Evolutionary conservation across 2,329 filamentous ascomycete genomes (phyloP), one percentile per base, ranked within the genome.

Genomic region (Paracoccidioides lutzii): DNA sequence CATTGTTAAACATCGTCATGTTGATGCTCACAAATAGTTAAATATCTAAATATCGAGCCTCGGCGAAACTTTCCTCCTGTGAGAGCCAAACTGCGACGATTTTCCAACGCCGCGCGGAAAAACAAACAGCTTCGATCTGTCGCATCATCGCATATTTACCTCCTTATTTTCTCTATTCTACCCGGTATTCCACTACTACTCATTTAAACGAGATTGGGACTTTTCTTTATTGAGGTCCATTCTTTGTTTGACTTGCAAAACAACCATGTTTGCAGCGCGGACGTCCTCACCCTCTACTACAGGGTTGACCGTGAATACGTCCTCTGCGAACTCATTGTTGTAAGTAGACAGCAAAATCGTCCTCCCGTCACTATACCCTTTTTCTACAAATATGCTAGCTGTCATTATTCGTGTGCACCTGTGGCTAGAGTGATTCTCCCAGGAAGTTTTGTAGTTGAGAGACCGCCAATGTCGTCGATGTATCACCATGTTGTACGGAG

Each of bases 241-340:
- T 15, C 28, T 15, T 22, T 48, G 22, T 28, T 40, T 15, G 32
- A 40, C 32, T 52, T 37, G 10, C 35, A 32, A 4, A 14, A 30
- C 32, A 32, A 50, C 40, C 52, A 62, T 62, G 60, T 62, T 60
- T 48, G 56, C 54, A 15, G 50, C 51, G 12, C 53, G 55, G 7
- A 52, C 54, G n/a, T 55, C 58, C 10, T 49, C 56, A 53, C 59
- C 10, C 54, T 45, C 55, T 10, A 14, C 46, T 10, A 57, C 59
- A n/a, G 55, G 60, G 14, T 32, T 62, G 35, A 59, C 55, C 2
- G 54, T 62, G 37, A 62, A 62, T 53, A 62, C 60, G 4, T 53
- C 59, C 2, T 55, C 56, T 15, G 57, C 60, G 9, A 61, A 60
- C 43, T 56, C 58, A 30, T 52, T 62, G 35, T 60, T 61, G 60